Conservation (phyloP, 2,329 filamentous ascomycete species). For the Camillea tinctor region DNA sequence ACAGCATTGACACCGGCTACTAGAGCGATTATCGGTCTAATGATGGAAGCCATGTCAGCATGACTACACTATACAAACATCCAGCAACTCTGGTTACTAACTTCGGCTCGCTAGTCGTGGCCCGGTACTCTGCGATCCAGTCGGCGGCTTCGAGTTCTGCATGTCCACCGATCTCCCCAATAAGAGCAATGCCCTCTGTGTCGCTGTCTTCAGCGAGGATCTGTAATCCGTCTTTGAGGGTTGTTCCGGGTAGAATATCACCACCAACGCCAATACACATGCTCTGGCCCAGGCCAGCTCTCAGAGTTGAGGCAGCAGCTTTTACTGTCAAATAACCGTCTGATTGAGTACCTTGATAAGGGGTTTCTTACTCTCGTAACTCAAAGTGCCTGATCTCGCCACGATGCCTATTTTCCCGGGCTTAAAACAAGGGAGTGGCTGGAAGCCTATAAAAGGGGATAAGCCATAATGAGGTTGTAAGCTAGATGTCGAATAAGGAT, state of each 20-base stretch:
- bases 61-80: not conserved
- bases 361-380: slow-evolving; percentile 55
- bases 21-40: slow-evolving; percentile 69
- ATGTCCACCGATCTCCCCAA: slow-evolving; percentile 71
- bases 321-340: slow-evolving; percentile 4
- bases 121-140: slow-evolving; percentile 67
- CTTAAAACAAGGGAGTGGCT: slow-evolving; percentile 70
- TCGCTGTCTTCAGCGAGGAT: slow-evolving; percentile 65
- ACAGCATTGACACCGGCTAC: slow-evolving; percentile 66
- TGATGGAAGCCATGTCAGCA: slow-evolving; percentile 3
- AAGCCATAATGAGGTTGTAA: not conserved
- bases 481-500: not conserved
- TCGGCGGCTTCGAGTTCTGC: slow-evolving; percentile 71
- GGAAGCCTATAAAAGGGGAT: slow-evolving; percentile 63
- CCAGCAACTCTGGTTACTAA: slow-evolving; percentile 34
- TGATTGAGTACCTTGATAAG: not conserved
- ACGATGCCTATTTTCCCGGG: slow-evolving; percentile 69
- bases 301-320: slow-evolving; percentile 68
- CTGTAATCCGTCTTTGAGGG: slow-evolving; percentile 67
- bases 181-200: slow-evolving; percentile 69
- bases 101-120: slow-evolving; percentile 60
- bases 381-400: slow-evolving; percentile 72
- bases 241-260: slow-evolving; percentile 70
- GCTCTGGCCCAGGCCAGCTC: slow-evolving; percentile 69
- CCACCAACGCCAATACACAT: slow-evolving; percentile 73